A percentile compares a stretch with the other conserved stretches of the same genome.
Conservation (phyloP, 1,284 basidiomycete species). For the Athelia sp. region DNA sequence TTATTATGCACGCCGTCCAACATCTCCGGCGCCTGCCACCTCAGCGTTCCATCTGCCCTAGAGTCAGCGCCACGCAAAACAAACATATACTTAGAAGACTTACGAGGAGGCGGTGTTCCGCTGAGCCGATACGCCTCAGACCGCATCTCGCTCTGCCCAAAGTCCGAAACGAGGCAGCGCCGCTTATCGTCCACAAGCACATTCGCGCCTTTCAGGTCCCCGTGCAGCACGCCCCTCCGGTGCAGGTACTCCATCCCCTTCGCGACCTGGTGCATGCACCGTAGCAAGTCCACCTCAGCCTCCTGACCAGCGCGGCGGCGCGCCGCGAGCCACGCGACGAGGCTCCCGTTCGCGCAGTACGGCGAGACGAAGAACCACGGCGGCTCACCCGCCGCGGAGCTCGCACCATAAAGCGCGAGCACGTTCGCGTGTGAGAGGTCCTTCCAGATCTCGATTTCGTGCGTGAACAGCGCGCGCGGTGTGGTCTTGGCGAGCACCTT, state of each 20-base stretch:
- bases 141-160: conserved; percentile 77
- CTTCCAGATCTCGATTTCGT: conserved; percentile 49
- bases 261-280: conserved; percentile 66
- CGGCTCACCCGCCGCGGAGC: conserved; percentile 47
- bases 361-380: conserved; percentile 72
- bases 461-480: conserved; percentile 43
- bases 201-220: conserved; percentile 73
- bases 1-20: conserved; percentile 43
- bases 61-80: conserved; percentile 5
- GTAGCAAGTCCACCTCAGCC: conserved; percentile 40
- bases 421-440: conserved; percentile 48
- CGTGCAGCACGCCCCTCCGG: conserved; percentile 58
- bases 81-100: conserved; percentile 19
- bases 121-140: conserved; percentile 60
- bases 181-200: conserved; percentile 65
- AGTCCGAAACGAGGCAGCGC: conserved; percentile 70
- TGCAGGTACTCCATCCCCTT: conserved; percentile 78
- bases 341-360: conserved; percentile 40
- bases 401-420: conserved; percentile 54
- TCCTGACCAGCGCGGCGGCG: conserved; percentile 33
- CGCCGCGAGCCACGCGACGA: conserved; percentile 43
- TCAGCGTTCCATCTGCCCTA: conserved; percentile 47
- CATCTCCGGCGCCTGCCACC: conserved; percentile 75
- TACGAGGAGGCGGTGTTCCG: conserved; percentile 47
- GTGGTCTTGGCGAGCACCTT: conserved; percentile 47